Conservation (phyloP, 306 rosid species). For the Clitoria ternatea region DNA sequence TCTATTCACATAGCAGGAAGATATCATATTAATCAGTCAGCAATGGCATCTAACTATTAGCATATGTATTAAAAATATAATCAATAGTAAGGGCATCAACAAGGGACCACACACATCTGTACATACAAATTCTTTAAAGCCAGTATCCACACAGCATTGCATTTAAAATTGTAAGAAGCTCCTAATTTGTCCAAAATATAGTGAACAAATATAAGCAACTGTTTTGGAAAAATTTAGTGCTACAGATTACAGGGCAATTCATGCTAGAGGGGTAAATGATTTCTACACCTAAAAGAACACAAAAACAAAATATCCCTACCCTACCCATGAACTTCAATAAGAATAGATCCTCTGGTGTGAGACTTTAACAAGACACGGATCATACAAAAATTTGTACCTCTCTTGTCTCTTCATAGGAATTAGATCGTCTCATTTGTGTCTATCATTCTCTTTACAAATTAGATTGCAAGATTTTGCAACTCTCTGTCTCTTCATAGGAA, state of each 20-base stretch:
- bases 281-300: neutral
- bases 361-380: neutral
- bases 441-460: neutral
- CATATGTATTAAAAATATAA: neutral
- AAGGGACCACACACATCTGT: neutral
- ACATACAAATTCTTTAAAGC: conserved; percentile 2
- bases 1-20: conserved; percentile 7
- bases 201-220: neutral
- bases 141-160: neutral
- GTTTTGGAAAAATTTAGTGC: neutral
- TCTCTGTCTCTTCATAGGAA: neutral
- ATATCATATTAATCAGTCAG: neutral
- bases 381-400: neutral
- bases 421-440: neutral
- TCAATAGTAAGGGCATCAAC: conserved; percentile 5
- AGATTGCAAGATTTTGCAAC: neutral
- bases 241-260: neutral
- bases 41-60: neutral
- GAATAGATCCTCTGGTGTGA: neutral
- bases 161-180: neutral
- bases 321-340: neutral
- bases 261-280: neutral
- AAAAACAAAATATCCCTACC: neutral
- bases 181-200: neutral
- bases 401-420: neutral